Evolutionary conservation across 208 protist species (phyloP), one percentile per base, ranked within the genome.

Genomic region (Trypanosoma mega): DNA sequence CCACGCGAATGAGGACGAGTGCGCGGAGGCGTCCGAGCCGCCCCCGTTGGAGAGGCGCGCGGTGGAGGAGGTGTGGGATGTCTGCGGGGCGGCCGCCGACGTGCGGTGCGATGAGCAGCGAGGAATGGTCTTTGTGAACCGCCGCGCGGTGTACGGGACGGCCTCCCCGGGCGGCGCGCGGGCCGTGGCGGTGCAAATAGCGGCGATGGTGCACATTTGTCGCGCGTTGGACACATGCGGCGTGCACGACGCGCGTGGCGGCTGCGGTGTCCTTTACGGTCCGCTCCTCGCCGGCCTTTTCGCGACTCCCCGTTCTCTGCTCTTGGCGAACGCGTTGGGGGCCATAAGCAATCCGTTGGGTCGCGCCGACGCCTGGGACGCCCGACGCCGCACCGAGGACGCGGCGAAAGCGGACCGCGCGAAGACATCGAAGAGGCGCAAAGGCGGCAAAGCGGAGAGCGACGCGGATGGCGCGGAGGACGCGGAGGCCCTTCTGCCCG

Each of bases 341-440:
- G 21, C 54, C 3, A 26, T 63, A 14, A 14, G 61, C 7, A 57
- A 63, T 11, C 63, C 63, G 1, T 16, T 44, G 39, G 18, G 54
- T 14, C 5, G 49, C 4, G 31, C 62, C 43, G 23, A 54, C 8
- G 39, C 34, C 14, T 8, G 27, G 50, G 31, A 68, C 26, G 34
- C 34, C 6, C 34, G 12, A 16, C 34, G 6, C 8, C 34, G 63
- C 14, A 85, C 82, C 18, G 68, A 70, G 20, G 72, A 89, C 65
- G 68, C 68, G 4, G 74, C 74, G 53, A 75, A 85, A n/a, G n/a
- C n/a, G n/a, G n/a, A n/a, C n/a, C n/a, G n/a, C n/a, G n/a, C n/a
- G n/a, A n/a, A n/a, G n/a, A n/a, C n/a, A n/a, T n/a, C n/a, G n/a
- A n/a, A n/a, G n/a, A n/a, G n/a, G n/a, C n/a, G n/a, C n/a, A n/a